Evolutionary conservation across 306 rosid species (phyloP).

Genomic region (Amphicarpaea edgeworthii): DNA sequence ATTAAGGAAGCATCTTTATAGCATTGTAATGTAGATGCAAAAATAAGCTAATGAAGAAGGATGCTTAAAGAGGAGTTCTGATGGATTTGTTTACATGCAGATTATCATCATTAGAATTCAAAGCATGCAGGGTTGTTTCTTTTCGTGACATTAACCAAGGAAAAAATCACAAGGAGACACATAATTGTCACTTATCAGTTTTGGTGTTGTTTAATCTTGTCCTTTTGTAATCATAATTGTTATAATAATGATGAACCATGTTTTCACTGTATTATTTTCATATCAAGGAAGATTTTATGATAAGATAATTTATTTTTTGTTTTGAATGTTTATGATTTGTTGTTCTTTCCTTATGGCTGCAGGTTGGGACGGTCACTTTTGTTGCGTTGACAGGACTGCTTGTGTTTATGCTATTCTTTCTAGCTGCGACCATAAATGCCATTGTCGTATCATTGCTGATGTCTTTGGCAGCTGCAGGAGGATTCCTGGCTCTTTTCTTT

Average conservation of each 20-base stretch:
- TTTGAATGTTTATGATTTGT: constrained; percentile 20
- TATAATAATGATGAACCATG: background rate
- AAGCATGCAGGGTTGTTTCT: constrained; percentile 11
- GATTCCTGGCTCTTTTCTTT: constrained; percentile 93
- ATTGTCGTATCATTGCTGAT: constrained; percentile 70
- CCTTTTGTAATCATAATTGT: background rate
- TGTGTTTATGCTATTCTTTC: constrained; percentile 83
- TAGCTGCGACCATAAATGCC: constrained; percentile 85
- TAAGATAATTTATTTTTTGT: background rate
- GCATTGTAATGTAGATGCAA: constrained; percentile 11
- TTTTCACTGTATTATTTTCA: background rate
- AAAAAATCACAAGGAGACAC: background rate
- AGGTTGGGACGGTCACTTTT: constrained; percentile 77
- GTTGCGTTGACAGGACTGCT: constrained; percentile 82
- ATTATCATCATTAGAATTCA: constrained; percentile 13
- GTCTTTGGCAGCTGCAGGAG: constrained; percentile 92
- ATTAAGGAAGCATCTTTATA: constrained; percentile 1
- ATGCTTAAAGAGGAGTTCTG: constrained; percentile 18
- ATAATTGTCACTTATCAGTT: constrained; percentile 1
- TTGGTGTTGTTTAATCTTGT: background rate
- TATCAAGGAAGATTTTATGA: constrained; percentile 31
- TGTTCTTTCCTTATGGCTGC: constrained; percentile 45
- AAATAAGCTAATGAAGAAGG: background rate
- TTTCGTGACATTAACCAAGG: background rate
- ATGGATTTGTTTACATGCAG: constrained; percentile 16